These are phyloP conservation scores for Xanthoparmelia taractica DNA, from an alignment of 495 filamentous ascomycete species.

Conservation along the genomic window DNA sequence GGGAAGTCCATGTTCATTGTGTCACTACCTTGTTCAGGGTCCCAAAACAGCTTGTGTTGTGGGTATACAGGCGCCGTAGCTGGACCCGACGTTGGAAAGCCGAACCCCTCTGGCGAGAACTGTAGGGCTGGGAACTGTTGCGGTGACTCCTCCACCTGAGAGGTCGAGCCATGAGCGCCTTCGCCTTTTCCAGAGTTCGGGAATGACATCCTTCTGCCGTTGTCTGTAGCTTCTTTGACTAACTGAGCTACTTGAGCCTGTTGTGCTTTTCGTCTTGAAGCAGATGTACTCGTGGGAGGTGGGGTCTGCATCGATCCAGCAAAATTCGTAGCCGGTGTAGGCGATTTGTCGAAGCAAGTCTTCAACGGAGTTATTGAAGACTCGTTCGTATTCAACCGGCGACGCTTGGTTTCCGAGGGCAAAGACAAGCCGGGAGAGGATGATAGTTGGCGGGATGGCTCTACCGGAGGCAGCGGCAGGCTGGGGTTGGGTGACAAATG, in stretches of 20 bases:
- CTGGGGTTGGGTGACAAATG: slow-evolving; percentile 48
- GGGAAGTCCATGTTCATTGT: slow-evolving; percentile 48
- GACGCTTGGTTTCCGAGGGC: slow-evolving; percentile 31
- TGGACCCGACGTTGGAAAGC: slow-evolving; percentile 62
- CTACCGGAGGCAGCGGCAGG: slow-evolving; percentile 48
- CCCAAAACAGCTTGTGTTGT: slow-evolving; percentile 68
- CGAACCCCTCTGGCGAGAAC: slow-evolving; percentile 60
- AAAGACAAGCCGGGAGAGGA: slow-evolving; percentile 50
- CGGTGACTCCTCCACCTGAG: slow-evolving; percentile 38
- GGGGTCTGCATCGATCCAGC: slow-evolving; percentile 59
- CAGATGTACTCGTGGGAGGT: slow-evolving; percentile 54
- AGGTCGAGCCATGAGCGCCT: slow-evolving; percentile 39
- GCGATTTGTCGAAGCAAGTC: slow-evolving; percentile 30
- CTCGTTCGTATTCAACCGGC: slow-evolving; percentile 10
- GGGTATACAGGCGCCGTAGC: slow-evolving; percentile 59
- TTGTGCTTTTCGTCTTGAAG: slow-evolving; percentile 29
- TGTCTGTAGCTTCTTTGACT: slow-evolving; percentile 28
- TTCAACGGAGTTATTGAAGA: slow-evolving; percentile 30
- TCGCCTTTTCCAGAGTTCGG: slow-evolving; percentile 24
- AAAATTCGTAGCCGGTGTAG: slow-evolving; percentile 27
- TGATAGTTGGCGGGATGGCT: slow-evolving; percentile 47
- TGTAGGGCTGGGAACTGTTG: slow-evolving; percentile 48
- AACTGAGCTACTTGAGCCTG: slow-evolving; percentile 31
- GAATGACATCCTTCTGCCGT: slow-evolving; percentile 20
- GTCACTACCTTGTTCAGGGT: slow-evolving; percentile 46